Conservation (phyloP, 345 rosid genomes). For the Gossypium anomalum region DNA sequence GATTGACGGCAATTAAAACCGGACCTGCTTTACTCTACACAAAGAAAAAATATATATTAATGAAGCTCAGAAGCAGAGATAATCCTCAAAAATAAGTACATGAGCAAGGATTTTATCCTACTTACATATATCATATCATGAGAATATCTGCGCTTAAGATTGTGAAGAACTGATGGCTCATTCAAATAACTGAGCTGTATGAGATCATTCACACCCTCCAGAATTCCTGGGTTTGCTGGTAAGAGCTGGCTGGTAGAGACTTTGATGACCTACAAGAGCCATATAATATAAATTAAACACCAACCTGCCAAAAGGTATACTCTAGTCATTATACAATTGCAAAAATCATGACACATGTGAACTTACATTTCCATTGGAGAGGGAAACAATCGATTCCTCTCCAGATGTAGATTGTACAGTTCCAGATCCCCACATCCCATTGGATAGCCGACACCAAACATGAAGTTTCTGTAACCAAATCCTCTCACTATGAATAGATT, state of each 20-base stretch:
- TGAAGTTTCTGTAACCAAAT: constrained; percentile 55
- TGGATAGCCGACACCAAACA: constrained; percentile 70
- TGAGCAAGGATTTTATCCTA: constrained; percentile 17
- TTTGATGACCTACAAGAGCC: constrained; percentile 53
- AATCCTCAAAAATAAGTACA: constrained; percentile 5
- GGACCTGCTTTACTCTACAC: constrained; percentile 92
- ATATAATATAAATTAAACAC: constrained; percentile 22
- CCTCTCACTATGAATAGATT: constrained; percentile 15
- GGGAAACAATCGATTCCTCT: constrained; percentile 55
- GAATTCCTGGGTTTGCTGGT: constrained; percentile 91
- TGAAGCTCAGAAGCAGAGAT: constrained; percentile 4
- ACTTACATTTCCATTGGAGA: constrained; percentile 69
- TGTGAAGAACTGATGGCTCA: constrained; percentile 89
- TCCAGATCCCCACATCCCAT: constrained; percentile 74
- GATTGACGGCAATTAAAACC: constrained; percentile 82
- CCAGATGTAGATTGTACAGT: constrained; percentile 65
- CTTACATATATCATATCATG: constrained; percentile 83
- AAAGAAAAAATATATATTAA: constrained; percentile 15
- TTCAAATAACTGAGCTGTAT: constrained; percentile 91
- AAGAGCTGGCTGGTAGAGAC: constrained; percentile 69
- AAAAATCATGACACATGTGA: constrained; percentile 6
- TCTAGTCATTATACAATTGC: constrained; percentile 12
- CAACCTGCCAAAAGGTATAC: constrained; percentile 18
- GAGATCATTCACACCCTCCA: constrained; percentile 85
- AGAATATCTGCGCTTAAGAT: constrained; percentile 72